phyloP scores from a whole-genome alignment of 2,329 filamentous ascomycete genomes.

The Bimuria novae-zelandiae region DNA sequence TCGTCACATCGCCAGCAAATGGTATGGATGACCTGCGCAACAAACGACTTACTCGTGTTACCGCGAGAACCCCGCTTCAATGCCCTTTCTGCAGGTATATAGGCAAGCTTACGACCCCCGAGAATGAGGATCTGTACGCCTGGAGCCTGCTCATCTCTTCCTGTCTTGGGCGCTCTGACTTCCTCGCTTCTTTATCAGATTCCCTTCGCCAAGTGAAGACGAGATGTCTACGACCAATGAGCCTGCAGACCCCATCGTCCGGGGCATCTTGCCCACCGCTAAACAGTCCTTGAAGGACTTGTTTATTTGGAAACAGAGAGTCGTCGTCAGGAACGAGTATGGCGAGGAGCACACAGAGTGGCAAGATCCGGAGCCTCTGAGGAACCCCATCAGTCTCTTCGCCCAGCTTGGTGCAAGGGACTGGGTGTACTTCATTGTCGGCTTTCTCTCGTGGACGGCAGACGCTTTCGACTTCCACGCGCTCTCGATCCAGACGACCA shows the following conservation, averaged over 20 bases:
- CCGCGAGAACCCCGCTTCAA: slow-evolving; percentile 17
- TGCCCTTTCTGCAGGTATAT: slow-evolving; percentile 13
- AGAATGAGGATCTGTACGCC: slow-evolving; percentile 1
- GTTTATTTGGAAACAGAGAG: slow-evolving; percentile 75
- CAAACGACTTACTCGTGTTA: slow-evolving; percentile 9
- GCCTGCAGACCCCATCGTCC: slow-evolving; percentile 69
- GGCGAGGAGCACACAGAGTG: slow-evolving; percentile 71
- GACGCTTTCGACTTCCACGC: slow-evolving; percentile 87
- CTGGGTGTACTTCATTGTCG: slow-evolving; percentile 77
- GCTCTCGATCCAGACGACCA: slow-evolving; percentile 72
- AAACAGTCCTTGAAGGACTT: slow-evolving; percentile 68
- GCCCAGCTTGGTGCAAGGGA: slow-evolving; percentile 65
- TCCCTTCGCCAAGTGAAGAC: not conserved
- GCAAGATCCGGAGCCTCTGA: slow-evolving; percentile 67
- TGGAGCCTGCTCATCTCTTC: slow-evolving; percentile 8
- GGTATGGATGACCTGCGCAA: slow-evolving; percentile 27
- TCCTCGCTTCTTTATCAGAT: slow-evolving; percentile 9
- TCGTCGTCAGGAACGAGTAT: slow-evolving; percentile 66
- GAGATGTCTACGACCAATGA: slow-evolving; percentile 47
- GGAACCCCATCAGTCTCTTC: slow-evolving; percentile 73
- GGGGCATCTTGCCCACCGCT: slow-evolving; percentile 66
- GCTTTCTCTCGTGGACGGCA: slow-evolving; percentile 76
- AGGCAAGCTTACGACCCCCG: slow-evolving; percentile 5
- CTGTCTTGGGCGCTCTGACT: slow-evolving; percentile 3
- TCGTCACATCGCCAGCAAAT: slow-evolving; percentile 24